phyloP scores from a whole-genome alignment of 352 stramenopile species.

The Peronospora destructor region DNA sequence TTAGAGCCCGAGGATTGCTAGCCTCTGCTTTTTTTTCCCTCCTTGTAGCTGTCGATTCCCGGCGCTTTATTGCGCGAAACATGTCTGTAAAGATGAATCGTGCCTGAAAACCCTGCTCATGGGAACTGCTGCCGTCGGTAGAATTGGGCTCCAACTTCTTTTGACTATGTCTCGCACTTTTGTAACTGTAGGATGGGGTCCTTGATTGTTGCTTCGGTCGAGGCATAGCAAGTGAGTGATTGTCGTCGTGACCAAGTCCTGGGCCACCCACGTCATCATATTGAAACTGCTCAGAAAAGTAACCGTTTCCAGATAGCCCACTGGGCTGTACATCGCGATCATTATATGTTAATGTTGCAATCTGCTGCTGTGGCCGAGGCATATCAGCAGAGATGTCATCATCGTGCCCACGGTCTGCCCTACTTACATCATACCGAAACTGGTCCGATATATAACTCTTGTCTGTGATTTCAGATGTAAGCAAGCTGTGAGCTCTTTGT shows the following conservation, averaged over 20 bases:
- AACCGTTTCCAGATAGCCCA: constrained; percentile 15
- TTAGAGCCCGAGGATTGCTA: constrained; percentile 13
- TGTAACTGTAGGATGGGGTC: constrained; percentile 9
- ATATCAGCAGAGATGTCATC: constrained; percentile 16
- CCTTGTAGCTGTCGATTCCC: constrained; percentile 18
- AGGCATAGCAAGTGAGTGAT: constrained; percentile 22
- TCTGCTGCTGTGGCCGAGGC: constrained; percentile 20
- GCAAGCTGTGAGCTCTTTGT: constrained; percentile 7
- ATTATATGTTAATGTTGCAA: background rate
- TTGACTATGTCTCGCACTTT: constrained; percentile 1
- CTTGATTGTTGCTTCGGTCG: constrained; percentile 15
- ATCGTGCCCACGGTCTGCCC: constrained; percentile 21
- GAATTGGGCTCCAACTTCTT: constrained; percentile 3
- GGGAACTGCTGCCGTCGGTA: background rate
- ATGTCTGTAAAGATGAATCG: constrained; percentile 31
- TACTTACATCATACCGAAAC: constrained; percentile 27
- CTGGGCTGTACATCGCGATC: constrained; percentile 11
- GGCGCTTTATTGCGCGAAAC: constrained; percentile 25
- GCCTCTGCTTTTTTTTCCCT: constrained; percentile 3
- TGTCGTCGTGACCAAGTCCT: constrained; percentile 24
- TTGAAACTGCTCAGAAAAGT: constrained; percentile 28
- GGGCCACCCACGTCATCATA: constrained; percentile 25
- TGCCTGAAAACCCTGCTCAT: constrained; percentile 12
- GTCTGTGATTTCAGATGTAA: constrained; percentile 21
- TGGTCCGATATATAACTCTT: constrained; percentile 34